phyloP scores from a whole-genome alignment of 192 early-diverging fungal genomes.

The Linnemannia exigua region DNA sequence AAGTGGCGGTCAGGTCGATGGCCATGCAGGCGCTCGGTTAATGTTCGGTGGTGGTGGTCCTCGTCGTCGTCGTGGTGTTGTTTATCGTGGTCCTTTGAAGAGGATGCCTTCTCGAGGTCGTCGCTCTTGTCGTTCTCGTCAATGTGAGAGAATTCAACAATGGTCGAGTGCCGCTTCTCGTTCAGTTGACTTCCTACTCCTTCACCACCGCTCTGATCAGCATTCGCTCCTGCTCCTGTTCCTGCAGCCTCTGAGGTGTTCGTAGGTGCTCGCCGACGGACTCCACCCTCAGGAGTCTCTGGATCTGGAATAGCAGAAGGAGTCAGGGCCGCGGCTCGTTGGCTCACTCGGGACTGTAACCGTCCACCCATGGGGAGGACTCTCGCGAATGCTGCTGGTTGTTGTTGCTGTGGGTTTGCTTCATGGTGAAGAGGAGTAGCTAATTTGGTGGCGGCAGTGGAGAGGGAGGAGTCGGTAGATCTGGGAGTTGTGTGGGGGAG shows the following conservation, averaged over 20 bases:
- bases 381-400: neutral
- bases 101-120: neutral
- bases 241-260: neutral
- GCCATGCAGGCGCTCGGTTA: constrained; percentile 25
- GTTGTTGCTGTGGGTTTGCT: neutral
- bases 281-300: neutral
- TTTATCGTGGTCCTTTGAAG: neutral
- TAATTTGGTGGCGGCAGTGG: neutral
- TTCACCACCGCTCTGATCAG: neutral
- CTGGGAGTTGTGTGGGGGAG: neutral
- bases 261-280: constrained; percentile 4
- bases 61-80: neutral
- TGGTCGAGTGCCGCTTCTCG: constrained; percentile 17
- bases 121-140: constrained; percentile 4
- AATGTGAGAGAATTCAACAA: constrained; percentile 14
- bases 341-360: neutral
- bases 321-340: neutral
- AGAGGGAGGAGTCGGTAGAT: neutral
- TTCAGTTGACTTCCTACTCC: neutral
- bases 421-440: neutral
- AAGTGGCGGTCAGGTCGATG: constrained; percentile 42
- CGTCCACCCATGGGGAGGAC: neutral
- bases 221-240: neutral
- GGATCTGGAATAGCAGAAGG: neutral
- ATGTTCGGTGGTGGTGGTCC: neutral